Evolutionary conservation across 78 protist genomes (phyloP), one percentile per base, ranked within the genome.

Genomic region (Emiliania huxleyi): DNA sequence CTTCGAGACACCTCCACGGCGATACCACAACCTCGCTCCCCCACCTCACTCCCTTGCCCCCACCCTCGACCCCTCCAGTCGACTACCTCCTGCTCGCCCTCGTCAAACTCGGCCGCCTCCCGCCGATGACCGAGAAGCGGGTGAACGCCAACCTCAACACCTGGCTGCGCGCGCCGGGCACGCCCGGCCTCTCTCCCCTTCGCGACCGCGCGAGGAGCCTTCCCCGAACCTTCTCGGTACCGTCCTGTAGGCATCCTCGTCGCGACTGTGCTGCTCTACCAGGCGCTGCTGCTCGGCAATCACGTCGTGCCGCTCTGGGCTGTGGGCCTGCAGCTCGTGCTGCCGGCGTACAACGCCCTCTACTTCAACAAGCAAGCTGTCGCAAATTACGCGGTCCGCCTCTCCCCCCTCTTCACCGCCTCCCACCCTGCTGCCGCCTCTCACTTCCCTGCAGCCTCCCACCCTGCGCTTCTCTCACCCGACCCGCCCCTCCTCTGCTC

Each of bases 211-310:
- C n/a, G n/a, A n/a, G n/a, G n/a, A n/a, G n/a, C n/a, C n/a, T n/a
- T n/a, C n/a, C n/a, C n/a, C n/a, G n/a, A n/a, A n/a, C n/a, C n/a
- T n/a, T n/a, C n/a, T n/a, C n/a, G n/a, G n/a, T n/a, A n/a, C n/a
- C n/a, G n/a, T n/a, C n/a, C n/a, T n/a, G n/a, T n/a, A n/a, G 55
- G 73, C 73, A 62, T 62, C 73, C 73, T 62, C 73, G n/a, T 62
- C 2, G 26, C 73, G 73, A 62, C n/a, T 5, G 12, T 62, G 33
- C 12, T 62, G 33, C 19, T 12, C 11, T 62, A 23, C 73, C 73
- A 62, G 19, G 73, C n/a, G 12, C 73, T 62, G 12, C 6, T 62
- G n/a, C 3, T 4, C n/a, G 73, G 73, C 73, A 8, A 5, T 8
- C n/a, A 62, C 73, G 11, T 21, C n/a, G n/a, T 62, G 23, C 73